These are phyloP conservation scores for Kuraishia hungarica DNA, from an alignment of 805 yeast species.

Conservation along the genomic window DNA sequence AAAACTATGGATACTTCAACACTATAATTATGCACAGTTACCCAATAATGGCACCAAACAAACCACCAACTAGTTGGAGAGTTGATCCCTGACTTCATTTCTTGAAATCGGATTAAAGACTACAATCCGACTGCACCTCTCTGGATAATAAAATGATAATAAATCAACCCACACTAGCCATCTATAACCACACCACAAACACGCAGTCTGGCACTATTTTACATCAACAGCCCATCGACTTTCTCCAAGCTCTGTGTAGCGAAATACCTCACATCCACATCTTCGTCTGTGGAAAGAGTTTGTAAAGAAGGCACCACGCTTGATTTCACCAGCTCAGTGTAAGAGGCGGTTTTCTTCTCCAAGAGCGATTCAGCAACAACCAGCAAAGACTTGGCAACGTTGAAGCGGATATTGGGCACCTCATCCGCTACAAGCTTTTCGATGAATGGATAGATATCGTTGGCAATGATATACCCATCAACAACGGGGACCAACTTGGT, in stretches of 20 bases:
- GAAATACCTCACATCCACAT: constrained; percentile 84
- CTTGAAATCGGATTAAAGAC: too few species aligned
- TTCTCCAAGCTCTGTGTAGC: constrained; percentile 55
- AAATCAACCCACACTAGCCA: too few species aligned
- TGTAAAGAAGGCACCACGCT: constrained; percentile 60
- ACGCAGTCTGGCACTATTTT: too few species aligned
- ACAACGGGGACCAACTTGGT: constrained; percentile 77
- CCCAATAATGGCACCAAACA: not conserved
- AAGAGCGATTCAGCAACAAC: constrained; percentile 47
- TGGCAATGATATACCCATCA: constrained; percentile 43
- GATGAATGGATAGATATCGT: constrained; percentile 73
- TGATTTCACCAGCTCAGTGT: constrained; percentile 36
- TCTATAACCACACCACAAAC: too few species aligned
- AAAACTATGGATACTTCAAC: not conserved
- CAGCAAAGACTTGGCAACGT: constrained; percentile 80
- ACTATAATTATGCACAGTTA: not conserved
- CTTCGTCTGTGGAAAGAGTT: constrained; percentile 60
- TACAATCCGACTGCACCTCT: too few species aligned
- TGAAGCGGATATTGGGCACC: constrained; percentile 93
- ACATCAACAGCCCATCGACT: constrained; percentile 11
- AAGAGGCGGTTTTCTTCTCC: constrained; percentile 15
- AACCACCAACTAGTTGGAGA: not conserved
- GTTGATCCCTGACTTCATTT: too few species aligned
- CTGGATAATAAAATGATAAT: too few species aligned
- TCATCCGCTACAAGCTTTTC: constrained; percentile 63